Conservation (phyloP, 768 basidiomycete species). For the Butyriboletus loyo region DNA sequence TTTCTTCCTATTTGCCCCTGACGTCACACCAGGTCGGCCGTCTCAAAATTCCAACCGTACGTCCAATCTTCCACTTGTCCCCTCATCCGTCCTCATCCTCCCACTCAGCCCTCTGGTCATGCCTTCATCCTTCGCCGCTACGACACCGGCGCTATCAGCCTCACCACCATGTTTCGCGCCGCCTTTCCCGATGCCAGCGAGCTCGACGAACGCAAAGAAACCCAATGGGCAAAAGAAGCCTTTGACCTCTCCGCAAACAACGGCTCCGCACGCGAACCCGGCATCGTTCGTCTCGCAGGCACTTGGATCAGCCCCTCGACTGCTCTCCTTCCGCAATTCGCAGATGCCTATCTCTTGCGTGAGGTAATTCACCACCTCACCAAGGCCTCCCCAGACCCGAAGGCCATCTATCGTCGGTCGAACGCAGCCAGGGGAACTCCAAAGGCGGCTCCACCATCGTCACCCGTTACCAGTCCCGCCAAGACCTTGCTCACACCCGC, state of each 20-base stretch:
- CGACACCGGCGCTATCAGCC: constrained; percentile 87
- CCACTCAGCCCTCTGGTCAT: constrained; percentile 64
- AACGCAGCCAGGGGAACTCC: constrained; percentile 31
- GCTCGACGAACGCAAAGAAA: constrained; percentile 72
- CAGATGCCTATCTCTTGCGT: constrained; percentile 60
- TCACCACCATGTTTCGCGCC: constrained; percentile 96
- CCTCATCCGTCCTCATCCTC: constrained; percentile 15
- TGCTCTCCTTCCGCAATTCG: constrained; percentile 57
- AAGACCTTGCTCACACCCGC: constrained; percentile 34
- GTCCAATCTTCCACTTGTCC: constrained; percentile 23
- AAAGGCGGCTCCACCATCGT: constrained; percentile 27
- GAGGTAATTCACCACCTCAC: constrained; percentile 64
- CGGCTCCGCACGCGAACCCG: constrained; percentile 56
- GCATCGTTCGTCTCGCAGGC: constrained; percentile 77
- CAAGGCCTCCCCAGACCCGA: constrained; percentile 74
- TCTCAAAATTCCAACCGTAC: constrained; percentile 86
- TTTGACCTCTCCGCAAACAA: constrained; percentile 80
- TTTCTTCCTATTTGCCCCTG: constrained; percentile 9
- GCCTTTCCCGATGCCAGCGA: constrained; percentile 84
- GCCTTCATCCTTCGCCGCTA: constrained; percentile 93
- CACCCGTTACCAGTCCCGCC: constrained; percentile 21
- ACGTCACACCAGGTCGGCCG: constrained; percentile 66
- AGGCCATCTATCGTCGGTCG: constrained; percentile 74
- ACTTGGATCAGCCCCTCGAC: constrained; percentile 74
- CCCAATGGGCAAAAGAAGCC: constrained; percentile 77